Evolutionary conservation across 164 flowering plant species (phyloP).

Genomic region (Annona cherimola): DNA sequence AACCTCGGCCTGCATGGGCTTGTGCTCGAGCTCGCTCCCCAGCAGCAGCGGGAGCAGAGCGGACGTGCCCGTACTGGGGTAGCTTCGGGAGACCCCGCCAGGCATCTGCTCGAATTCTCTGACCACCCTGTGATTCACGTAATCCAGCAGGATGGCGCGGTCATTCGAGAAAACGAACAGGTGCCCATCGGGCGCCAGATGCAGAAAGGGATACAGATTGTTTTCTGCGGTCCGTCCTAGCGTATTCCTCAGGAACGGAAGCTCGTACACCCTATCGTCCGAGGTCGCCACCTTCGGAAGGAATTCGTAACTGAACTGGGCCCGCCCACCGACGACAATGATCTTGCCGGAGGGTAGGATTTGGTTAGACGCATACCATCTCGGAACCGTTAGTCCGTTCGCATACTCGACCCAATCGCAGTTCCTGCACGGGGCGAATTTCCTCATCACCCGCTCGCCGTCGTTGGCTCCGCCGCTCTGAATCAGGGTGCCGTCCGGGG

Average conservation of each 20-base stretch:
- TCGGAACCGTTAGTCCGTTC: conserved; percentile 12
- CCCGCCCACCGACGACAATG: conserved; percentile 43
- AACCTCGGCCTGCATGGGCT: conserved; percentile 28
- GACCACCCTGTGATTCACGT: conserved; percentile 27
- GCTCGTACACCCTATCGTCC: neutral
- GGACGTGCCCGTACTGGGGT: conserved; percentile 50
- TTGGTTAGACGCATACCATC: conserved; percentile 56
- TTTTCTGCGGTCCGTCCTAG: conserved; percentile 11
- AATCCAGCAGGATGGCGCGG: conserved; percentile 37
- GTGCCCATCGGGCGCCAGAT: conserved; percentile 38
- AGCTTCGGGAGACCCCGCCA: conserved; percentile 36
- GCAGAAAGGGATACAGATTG: conserved; percentile 46
- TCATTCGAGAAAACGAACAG: conserved; percentile 54
- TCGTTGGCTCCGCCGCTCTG: conserved; percentile 35
- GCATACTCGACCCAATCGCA: conserved; percentile 46
- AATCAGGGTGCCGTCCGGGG: conserved; percentile 30
- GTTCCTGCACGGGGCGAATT: conserved; percentile 23
- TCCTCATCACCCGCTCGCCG: conserved; percentile 32
- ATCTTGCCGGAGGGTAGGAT: conserved; percentile 31
- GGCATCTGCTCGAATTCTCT: conserved; percentile 35
- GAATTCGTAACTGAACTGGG: conserved; percentile 39
- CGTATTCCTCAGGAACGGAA: conserved; percentile 38
- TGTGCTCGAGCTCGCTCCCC: neutral
- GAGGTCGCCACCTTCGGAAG: conserved; percentile 21
- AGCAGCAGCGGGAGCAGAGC: conserved; percentile 39